phyloP scores from a whole-genome alignment of 176 grass and related monocot genomes.

The Phyllostachys edulis region DNA sequence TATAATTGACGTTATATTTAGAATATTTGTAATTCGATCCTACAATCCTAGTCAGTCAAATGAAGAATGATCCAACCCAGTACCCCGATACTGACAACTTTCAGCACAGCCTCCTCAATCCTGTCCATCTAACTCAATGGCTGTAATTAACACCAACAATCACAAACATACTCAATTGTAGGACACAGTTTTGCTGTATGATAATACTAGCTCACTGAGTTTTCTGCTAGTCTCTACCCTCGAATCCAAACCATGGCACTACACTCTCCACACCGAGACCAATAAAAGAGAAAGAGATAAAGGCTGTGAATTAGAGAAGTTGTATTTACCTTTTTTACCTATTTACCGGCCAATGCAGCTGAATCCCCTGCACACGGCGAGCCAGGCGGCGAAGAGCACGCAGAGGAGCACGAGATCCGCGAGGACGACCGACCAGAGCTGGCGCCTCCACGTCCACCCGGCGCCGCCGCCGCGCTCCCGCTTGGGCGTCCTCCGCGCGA shows the following conservation, averaged over 20 bases:
- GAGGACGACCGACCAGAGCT: constrained; percentile 46
- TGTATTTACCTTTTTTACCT: constrained; percentile 28
- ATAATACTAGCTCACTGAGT: background rate
- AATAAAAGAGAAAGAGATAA: background rate
- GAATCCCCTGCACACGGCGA: constrained; percentile 53
- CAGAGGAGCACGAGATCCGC: constrained; percentile 57
- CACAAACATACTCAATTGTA: background rate
- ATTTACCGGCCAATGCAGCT: constrained; percentile 61
- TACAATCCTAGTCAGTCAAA: background rate
- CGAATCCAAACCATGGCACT: background rate
- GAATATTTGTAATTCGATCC: background rate
- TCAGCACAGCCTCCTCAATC: constrained; percentile 11
- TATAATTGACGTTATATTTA: background rate
- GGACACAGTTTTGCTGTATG: background rate
- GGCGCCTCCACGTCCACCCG: constrained; percentile 36
- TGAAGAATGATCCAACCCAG: background rate
- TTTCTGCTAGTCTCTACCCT: background rate
- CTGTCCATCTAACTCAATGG: background rate
- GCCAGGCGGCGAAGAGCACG: constrained; percentile 49
- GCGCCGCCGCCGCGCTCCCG: background rate
- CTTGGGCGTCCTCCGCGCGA: constrained; percentile 35
- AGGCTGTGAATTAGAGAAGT: background rate
- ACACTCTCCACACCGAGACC: background rate
- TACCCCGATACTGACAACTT: background rate
- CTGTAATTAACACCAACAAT: background rate